Conservation (phyloP, 2,329 filamentous ascomycete species). For the Alternaria triticina region DNA sequence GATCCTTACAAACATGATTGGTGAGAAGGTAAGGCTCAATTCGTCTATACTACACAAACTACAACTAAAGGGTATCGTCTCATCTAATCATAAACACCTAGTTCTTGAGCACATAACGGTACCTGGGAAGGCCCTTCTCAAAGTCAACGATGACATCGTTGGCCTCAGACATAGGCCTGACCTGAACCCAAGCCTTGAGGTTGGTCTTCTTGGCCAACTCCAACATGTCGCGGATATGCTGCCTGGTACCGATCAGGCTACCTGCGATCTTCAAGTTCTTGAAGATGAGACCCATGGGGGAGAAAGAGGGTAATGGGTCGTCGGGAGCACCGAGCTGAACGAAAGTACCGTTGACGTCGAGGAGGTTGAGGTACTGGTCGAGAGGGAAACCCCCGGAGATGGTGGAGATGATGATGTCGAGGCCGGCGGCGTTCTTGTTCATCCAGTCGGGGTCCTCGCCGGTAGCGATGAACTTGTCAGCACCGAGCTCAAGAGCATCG, state of each 20-base stretch:
- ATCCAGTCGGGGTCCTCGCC: slow-evolving; percentile 66
- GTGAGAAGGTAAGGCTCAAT: not conserved
- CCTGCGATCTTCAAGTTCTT: slow-evolving; percentile 68
- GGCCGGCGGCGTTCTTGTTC: slow-evolving; percentile 57
- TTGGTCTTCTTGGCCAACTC: slow-evolving; percentile 50
- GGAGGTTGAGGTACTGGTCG: slow-evolving; percentile 64
- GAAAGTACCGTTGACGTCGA: slow-evolving; percentile 66
- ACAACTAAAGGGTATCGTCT: slow-evolving; percentile 9
- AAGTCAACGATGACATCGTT: slow-evolving; percentile 49
- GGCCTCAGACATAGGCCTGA: slow-evolving; percentile 49
- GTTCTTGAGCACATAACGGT: slow-evolving; percentile 49
- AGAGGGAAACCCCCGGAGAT: slow-evolving; percentile 65
- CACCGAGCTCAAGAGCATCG: slow-evolving; percentile 65
- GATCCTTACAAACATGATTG: too few species aligned
- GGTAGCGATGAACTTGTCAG: slow-evolving; percentile 67
- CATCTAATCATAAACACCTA: slow-evolving; percentile 4
- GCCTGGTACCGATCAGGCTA: slow-evolving; percentile 67
- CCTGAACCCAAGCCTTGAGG: slow-evolving; percentile 52
- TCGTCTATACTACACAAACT: not conserved
- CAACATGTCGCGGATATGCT: slow-evolving; percentile 64
- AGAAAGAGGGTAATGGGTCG: slow-evolving; percentile 57
- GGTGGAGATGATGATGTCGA: slow-evolving; percentile 67
- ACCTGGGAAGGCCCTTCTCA: slow-evolving; percentile 50
- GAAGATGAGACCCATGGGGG: slow-evolving; percentile 59
- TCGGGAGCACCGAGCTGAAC: slow-evolving; percentile 74